Percentiles rank a stretch among this genome's conserved stretches.
Evolutionary conservation across 2,329 filamentous ascomycete genomes (phyloP).

Genomic region (Sclerotinia nivalis): DNA sequence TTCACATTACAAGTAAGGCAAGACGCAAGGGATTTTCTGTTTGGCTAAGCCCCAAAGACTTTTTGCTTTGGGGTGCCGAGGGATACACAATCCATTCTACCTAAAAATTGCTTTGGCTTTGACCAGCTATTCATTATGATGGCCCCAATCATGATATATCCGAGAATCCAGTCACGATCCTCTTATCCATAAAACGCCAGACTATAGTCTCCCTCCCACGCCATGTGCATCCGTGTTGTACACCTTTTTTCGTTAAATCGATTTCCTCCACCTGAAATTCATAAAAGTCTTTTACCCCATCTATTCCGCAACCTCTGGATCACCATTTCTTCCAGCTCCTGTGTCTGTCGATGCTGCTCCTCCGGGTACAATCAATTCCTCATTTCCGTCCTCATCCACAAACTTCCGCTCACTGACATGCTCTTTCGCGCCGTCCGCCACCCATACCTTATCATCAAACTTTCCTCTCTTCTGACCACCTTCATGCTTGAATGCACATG

Average conservation of each 20-base stretch:
- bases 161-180: slow-evolving; percentile 18
- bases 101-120: slow-evolving; percentile 22
- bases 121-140: slow-evolving; percentile 17
- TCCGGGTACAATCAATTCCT: slow-evolving; percentile 48
- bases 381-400: slow-evolving; percentile 66
- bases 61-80: slow-evolving; percentile 35
- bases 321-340: slow-evolving; percentile 24
- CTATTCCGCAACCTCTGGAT: slow-evolving; percentile 35
- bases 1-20: slow-evolving; percentile 7
- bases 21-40: neutral
- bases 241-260: slow-evolving; percentile 26
- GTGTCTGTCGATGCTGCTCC: slow-evolving; percentile 20
- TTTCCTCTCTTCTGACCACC: slow-evolving; percentile 82
- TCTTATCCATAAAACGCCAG: slow-evolving; percentile 28
- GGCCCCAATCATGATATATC: slow-evolving; percentile 21
- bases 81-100: slow-evolving; percentile 36
- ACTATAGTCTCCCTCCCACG: slow-evolving; percentile 18
- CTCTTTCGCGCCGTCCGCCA: slow-evolving; percentile 56
- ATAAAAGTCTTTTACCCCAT: slow-evolving; percentile 9
- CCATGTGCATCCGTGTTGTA: slow-evolving; percentile 27
- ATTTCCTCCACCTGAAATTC: neutral
- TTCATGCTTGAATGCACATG: slow-evolving; percentile 84
- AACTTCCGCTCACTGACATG: slow-evolving; percentile 91
- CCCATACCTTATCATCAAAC: slow-evolving; percentile 91
- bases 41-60: slow-evolving; percentile 30